A percentile compares a stretch with the other conserved stretches of the same genome.
Conservation (phyloP, 192 early-diverging fungal genomes). For the Linderina pennispora region DNA sequence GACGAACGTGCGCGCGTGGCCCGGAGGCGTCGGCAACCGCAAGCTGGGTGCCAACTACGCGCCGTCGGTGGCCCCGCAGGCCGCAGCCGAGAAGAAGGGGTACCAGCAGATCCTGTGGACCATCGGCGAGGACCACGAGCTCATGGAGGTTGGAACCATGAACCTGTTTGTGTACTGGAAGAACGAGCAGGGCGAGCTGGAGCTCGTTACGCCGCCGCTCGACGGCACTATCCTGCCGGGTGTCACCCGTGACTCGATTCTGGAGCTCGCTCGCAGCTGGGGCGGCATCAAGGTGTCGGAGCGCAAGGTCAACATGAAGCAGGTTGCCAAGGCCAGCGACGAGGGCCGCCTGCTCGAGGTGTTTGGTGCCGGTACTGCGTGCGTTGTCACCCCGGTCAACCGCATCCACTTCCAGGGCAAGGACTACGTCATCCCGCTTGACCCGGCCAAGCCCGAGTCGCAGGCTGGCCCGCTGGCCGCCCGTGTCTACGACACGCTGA, state of each 20-base stretch:
- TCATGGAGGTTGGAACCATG: constrained; percentile 98
- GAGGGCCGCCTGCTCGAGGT: constrained; percentile 81
- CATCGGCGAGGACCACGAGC: constrained; percentile 75
- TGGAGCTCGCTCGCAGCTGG: constrained; percentile 73
- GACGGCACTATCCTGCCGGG: constrained; percentile 95
- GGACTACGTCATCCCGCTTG: constrained; percentile 82
- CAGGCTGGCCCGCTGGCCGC: constrained; percentile 85
- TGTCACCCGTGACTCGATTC: constrained; percentile 90
- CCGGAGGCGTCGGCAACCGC: constrained; percentile 87
- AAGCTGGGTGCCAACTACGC: constrained; percentile 77
- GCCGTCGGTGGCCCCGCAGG: constrained; percentile 59
- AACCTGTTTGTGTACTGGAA: constrained; percentile 90
- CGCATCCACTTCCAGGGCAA: constrained; percentile 68
- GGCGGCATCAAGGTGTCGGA: constrained; percentile 84
- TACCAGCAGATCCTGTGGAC: constrained; percentile 95
- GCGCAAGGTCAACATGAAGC: constrained; percentile 73
- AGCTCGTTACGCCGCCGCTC: constrained; percentile 86
- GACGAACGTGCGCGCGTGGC: constrained; percentile 89
- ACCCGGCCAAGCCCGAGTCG: constrained; percentile 64
- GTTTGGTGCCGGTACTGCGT: constrained; percentile 95
- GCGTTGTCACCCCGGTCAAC: constrained; percentile 92
- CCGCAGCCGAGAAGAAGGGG: constrained; percentile 80
- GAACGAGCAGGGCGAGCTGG: constrained; percentile 72
- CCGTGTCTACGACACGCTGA: constrained; percentile 76
- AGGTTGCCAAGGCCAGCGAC: constrained; percentile 66